Base-by-base conservation (phyloP, 2,329 filamentous ascomycete species). In the Calcarisporium arbuscula region DNA sequence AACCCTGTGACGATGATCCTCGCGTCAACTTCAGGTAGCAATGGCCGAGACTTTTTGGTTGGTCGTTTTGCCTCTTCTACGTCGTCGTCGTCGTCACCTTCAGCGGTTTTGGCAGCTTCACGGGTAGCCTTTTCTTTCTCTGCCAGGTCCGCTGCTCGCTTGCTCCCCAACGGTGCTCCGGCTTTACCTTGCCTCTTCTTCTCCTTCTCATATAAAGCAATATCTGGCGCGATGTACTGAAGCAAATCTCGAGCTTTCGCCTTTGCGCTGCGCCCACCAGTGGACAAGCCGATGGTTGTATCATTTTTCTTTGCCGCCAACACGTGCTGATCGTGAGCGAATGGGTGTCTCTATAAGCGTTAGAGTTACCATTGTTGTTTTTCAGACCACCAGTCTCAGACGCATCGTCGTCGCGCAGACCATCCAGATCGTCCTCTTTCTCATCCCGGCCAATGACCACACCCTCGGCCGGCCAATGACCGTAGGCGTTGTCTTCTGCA, bases 141-240 rank as follows among this genome's bases (percentile, higher is more conserved):
- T 14, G 74, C 64, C 38, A 66, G 58, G 35, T 80, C 72, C 3
- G 75, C 70, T 1, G 77, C 77, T 32, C 76, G 67, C 49, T 78
- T 80, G 16, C 77, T 77, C 17, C 78, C 77, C 68, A 76, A 82
- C 1, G 70, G 66, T 3, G 61, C 58, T 4, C 54, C 66, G 32
- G 65, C 60, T 43, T 71, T 77, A 41, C 54, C 52, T 6, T 64
- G 59, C 15, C 92, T 79, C 64, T 94, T 95, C 66, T 77, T 87
- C 62, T 98, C 92, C 54, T 92, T 95, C 52, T 96, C 84, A 51
- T 92, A 98, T 20, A 94, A 66, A 3, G 82, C 82, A 51, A 96
- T 88, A 52, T 98, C 92, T 1, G 82, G 75, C 1, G 85, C 88
- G 38, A 90, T 68, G 22, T 77, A 74, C 35, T 92, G 85, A 7